Percentiles rank a stretch among this genome's conserved stretches.
phyloP scores from a whole-genome alignment of 208 protist species.

The Crithidia bombi region DNA sequence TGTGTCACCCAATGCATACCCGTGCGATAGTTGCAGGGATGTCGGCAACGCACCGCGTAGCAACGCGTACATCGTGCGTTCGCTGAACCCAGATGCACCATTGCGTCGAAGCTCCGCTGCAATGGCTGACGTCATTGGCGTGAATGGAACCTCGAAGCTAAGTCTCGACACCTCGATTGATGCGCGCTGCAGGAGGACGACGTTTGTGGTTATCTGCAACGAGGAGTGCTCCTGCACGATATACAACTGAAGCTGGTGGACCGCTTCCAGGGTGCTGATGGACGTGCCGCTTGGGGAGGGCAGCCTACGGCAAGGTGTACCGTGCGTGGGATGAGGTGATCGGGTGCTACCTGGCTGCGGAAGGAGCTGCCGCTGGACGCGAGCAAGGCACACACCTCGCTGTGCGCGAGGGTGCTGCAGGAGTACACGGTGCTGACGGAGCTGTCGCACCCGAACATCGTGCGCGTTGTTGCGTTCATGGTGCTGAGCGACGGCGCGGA shows the following conservation, averaged over 20 bases:
- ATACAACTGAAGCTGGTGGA: conserved; percentile 48
- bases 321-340: conserved; percentile 65
- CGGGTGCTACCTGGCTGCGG: conserved; percentile 61
- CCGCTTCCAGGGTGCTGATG: conserved; percentile 54
- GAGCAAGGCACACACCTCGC: conserved; percentile 29
- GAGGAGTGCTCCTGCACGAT: conserved; percentile 49
- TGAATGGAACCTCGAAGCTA: too few relatives aligned
- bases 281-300: conserved; percentile 47
- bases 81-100: not conserved
- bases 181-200: conserved; percentile 51
- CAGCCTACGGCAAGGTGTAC: conserved; percentile 59
- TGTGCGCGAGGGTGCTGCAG: conserved; percentile 56
- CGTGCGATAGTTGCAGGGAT: conserved; percentile 6
- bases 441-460: conserved; percentile 71
- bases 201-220: conserved; percentile 69
- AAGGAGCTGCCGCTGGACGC: conserved; percentile 67
- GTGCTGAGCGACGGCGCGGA: conserved; percentile 46
- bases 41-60: not conserved
- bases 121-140: conserved; percentile 6
- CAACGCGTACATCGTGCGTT: conserved; percentile 20
- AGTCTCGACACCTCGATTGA: conserved; percentile 33
- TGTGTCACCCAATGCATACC: too few relatives aligned
- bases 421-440: conserved; percentile 73
- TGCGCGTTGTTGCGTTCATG: conserved; percentile 72
- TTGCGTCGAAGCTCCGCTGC: not conserved